These are phyloP conservation scores for Apiospora aurea DNA, from an alignment of 2,329 filamentous ascomycete species.

Conservation along the genomic window DNA sequence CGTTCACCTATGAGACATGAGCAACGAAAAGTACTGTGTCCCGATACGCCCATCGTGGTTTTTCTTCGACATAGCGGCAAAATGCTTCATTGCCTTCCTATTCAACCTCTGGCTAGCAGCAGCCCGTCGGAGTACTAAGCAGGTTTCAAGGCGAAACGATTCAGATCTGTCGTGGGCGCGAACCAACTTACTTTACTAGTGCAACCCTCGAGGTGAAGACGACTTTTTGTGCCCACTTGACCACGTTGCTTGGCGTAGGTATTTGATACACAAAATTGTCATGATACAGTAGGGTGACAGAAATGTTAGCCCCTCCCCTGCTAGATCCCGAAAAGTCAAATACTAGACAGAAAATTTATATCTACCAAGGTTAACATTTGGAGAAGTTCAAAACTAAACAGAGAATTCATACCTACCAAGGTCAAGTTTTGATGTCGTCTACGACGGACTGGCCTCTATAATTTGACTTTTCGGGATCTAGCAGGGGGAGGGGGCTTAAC, in stretches of 20 bases:
- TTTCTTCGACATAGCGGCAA: not conserved
- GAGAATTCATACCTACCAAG: no score
- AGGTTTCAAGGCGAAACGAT: not conserved
- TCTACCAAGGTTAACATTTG: no score
- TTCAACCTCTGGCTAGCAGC: not conserved
- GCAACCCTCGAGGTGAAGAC: constrained; percentile 10
- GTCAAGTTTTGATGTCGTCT: no score
- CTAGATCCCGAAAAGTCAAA: no score
- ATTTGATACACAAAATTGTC: not conserved
- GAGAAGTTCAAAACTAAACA: no score
- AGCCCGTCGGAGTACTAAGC: not conserved
- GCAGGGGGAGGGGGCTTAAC: no score
- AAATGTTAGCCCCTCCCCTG: no score
- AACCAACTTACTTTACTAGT: not conserved
- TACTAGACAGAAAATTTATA: no score
- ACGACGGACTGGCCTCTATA: no score
- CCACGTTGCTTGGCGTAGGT: not conserved
- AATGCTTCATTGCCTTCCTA: not conserved
- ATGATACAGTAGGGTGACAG: no score
- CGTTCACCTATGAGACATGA: not conserved
- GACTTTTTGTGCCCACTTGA: not conserved
- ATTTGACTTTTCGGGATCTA: no score
- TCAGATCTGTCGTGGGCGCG: not conserved
- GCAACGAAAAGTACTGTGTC: not conserved
- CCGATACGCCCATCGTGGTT: no score